A percentile compares a stretch with the other conserved stretches of the same genome.
Conservation (phyloP, 106 monocot species). For the Dendrobium officinale region DNA sequence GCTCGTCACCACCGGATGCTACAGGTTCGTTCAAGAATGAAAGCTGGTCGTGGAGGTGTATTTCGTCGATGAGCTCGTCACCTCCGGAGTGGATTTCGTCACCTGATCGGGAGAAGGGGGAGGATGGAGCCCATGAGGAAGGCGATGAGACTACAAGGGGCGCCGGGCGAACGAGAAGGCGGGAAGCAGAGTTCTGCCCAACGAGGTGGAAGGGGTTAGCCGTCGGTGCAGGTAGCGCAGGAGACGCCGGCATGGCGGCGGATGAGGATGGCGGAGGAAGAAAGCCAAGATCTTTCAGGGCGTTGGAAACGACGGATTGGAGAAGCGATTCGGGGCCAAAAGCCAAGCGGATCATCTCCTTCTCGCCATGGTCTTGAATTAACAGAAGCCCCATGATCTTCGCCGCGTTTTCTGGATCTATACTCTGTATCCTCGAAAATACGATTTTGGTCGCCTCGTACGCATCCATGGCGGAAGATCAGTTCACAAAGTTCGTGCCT, state of each 20-base stretch:
- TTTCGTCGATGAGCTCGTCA: conserved; percentile 42
- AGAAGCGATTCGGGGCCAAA: conserved; percentile 80
- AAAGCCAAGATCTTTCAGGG: conserved; percentile 61
- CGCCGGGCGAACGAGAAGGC: conserved; percentile 11
- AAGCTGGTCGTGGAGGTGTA: conserved; percentile 27
- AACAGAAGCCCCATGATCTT: conserved; percentile 89
- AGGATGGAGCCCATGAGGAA: neutral
- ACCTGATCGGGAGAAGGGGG: conserved; percentile 1
- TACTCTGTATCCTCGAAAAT: conserved; percentile 74
- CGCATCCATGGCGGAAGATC: conserved; percentile 57
- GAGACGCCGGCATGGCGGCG: neutral
- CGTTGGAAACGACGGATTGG: conserved; percentile 60
- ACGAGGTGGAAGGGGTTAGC: too few species aligned
- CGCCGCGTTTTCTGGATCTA: conserved; percentile 82
- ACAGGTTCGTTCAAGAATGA: conserved; percentile 49
- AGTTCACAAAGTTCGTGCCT: neutral
- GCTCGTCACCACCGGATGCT: conserved; percentile 19
- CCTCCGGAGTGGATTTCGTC: conserved; percentile 5
- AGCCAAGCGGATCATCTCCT: conserved; percentile 93
- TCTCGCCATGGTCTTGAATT: conserved; percentile 87
- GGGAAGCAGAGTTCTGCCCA: conserved; percentile 1
- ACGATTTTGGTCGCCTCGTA: conserved; percentile 86
- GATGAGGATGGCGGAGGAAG: conserved; percentile 6
- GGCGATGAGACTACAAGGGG: neutral
- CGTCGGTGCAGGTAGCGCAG: too few species aligned